These are phyloP conservation scores for Arachnomyces sp. DNA, from an alignment of 2,329 filamentous ascomycete species.

Conservation along the genomic window DNA sequence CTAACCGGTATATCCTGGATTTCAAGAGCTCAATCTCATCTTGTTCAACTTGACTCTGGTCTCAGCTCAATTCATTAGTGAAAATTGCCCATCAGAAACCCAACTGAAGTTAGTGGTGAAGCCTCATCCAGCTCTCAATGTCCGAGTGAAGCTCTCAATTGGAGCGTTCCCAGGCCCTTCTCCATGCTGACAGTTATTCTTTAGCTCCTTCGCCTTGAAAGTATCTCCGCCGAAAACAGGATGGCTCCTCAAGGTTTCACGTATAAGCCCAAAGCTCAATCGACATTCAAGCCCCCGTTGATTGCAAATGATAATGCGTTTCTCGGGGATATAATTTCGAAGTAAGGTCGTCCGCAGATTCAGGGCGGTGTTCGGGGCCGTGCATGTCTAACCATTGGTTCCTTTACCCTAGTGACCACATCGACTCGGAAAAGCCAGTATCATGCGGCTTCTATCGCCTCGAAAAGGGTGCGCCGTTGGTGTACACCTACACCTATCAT, in stretches of 20 bases:
- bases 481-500: conserved; percentile 62
- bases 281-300: conserved; percentile 53
- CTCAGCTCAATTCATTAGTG: too few relatives aligned
- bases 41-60: too few relatives aligned
- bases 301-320: conserved; percentile 62
- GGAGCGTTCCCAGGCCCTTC: too few relatives aligned
- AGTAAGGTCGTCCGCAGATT: conserved; percentile 29
- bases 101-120: too few relatives aligned
- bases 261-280: conserved; percentile 52
- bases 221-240: background rate
- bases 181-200: too few relatives aligned
- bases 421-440: conserved; percentile 51
- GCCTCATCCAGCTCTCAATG: too few relatives aligned
- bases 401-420: conserved; percentile 37
- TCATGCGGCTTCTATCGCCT: conserved; percentile 58
- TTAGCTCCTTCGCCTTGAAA: too few relatives aligned
- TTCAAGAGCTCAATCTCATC: too few relatives aligned
- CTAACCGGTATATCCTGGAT: too few relatives aligned
- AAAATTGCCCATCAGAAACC: too few relatives aligned
- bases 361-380: too few relatives aligned
- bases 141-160: too few relatives aligned
- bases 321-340: conserved; percentile 54
- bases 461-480: conserved; percentile 58
- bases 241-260: conserved; percentile 32
- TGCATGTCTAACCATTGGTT: conserved; percentile 6